Conservation (phyloP, 805 yeast genomes). For the Lipomyces chichibuensis region DNA sequence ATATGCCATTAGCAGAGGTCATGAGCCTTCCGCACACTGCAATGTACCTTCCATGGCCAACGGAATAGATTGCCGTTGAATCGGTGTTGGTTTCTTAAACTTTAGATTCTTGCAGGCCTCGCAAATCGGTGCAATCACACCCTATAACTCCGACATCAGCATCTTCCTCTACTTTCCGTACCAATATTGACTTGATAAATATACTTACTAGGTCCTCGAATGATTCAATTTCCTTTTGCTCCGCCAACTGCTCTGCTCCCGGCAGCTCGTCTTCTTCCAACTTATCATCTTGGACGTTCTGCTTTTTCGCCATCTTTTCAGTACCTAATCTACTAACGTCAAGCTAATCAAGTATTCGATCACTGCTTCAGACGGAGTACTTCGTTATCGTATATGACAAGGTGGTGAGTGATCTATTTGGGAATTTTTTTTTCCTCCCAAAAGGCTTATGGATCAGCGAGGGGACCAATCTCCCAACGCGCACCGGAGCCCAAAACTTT, state of each 20-base stretch:
- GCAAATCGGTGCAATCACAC: constrained; percentile 73
- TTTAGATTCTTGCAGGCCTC: constrained; percentile 79
- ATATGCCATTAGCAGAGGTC: background rate
- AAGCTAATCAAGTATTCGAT: background rate
- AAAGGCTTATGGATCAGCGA: background rate
- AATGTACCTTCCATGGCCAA: constrained; percentile 73
- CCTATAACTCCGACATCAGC: constrained; percentile 34
- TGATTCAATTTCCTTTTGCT: constrained; percentile 36
- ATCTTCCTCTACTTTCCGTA: background rate
- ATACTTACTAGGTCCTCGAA: constrained; percentile 36
- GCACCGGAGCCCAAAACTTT: background rate
- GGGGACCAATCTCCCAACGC: background rate
- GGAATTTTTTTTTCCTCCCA: background rate
- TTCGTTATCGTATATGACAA: background rate
- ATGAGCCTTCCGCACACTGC: background rate
- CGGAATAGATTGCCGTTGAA: constrained; percentile 89
- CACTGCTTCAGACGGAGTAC: background rate
- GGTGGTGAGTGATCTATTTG: background rate
- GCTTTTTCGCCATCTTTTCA: constrained; percentile 42
- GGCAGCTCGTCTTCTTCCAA: constrained; percentile 38
- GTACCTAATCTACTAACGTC: background rate
- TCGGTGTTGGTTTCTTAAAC: constrained; percentile 85
- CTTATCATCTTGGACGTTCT: constrained; percentile 56
- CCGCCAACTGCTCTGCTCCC: constrained; percentile 27
- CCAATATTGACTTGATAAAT: background rate